Evolutionary conservation across 1,284 basidiomycete species (phyloP), one percentile per base, ranked within the genome.

Genomic region (Exsudoporus floridanus): DNA sequence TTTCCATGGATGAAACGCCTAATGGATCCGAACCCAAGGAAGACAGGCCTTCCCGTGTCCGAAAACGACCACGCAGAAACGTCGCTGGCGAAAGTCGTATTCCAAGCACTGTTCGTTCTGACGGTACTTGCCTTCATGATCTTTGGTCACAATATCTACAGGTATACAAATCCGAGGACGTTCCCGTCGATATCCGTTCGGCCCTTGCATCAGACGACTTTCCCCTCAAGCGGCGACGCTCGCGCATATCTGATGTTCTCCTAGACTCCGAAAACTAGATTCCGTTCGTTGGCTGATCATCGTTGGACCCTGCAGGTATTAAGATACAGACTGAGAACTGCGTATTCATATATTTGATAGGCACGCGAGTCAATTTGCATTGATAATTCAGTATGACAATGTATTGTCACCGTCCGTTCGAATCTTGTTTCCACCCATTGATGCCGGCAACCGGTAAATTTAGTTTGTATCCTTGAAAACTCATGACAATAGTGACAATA

Each of bases 201-300:
- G 58, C 56, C 30, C 38, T 50, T 45, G 36, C 55, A 27, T 60
- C 63, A n/a, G 51, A 66, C 23, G 53, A 59, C 23, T 52, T 55
- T 38, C 62, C 71, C 34, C 61, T 78, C 23, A 74, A 76, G 27
- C 69, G 74, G 28, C 75, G 78, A 44, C 70, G 68, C 23, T 79
- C 77, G 35, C 68, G 70, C 55, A 50, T 56, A 27, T 70, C 70
- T 50, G 68, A 74, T 52, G 53, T 53, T 40, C 52, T 55, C 38
- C 58, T 64, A 27, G 75, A 74, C 45, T 60, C 63, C 49, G 71
- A 71, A 55, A 60, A 48, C 36, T 72, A 66, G 58, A 51, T 37
- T 40, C 27, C 27, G 19, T 50, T 55, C 33, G n/a, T n/a, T n/a
- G 23, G 46, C 42, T 53, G 45, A 52, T 52, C 25, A 42, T 49